phyloP scores from a whole-genome alignment of 352 stramenopile genomes.

The Globisporangium rhizosaccharum region DNA sequence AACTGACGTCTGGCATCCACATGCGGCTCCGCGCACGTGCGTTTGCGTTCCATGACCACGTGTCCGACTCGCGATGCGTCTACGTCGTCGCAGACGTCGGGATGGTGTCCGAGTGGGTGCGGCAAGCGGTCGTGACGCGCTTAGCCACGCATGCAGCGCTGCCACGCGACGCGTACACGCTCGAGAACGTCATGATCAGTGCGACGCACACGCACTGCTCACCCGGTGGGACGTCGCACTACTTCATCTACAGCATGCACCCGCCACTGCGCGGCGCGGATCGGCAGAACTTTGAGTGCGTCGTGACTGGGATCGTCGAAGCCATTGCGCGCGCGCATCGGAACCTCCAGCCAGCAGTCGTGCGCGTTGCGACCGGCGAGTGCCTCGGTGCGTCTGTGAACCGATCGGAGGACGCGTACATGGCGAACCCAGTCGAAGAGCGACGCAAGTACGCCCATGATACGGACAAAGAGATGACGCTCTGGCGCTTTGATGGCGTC shows the following conservation, averaged over 20 bases:
- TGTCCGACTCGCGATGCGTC: conserved; percentile 33
- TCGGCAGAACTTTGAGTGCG: conserved; percentile 86
- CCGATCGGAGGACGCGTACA: conserved; percentile 84
- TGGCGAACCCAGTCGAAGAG: conserved; percentile 83
- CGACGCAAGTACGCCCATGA: conserved; percentile 72
- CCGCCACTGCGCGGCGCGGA: conserved; percentile 65
- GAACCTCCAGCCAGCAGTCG: conserved; percentile 62
- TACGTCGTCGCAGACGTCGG: conserved; percentile 89
- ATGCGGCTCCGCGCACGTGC: conserved; percentile 80
- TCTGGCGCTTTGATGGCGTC: conserved; percentile 82
- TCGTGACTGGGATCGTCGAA: conserved; percentile 85
- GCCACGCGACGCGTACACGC: conserved; percentile 38
- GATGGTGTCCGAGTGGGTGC: conserved; percentile 88
- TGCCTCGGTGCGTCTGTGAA: conserved; percentile 86
- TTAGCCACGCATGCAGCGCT: conserved; percentile 47
- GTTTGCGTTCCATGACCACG: conserved; percentile 61
- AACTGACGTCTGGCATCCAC: conserved; percentile 80
- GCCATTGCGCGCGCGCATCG: conserved; percentile 72
- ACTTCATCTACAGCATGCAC: conserved; percentile 89
- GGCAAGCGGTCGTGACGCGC: conserved; percentile 61
- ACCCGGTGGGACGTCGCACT: conserved; percentile 88
- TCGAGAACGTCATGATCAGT: conserved; percentile 84
- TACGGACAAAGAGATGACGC: conserved; percentile 91
- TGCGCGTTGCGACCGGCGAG: conserved; percentile 53
- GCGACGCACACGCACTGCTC: conserved; percentile 91